Evolutionary conservation across 306 rosid species (phyloP), one percentile per base, ranked within the genome.

Genomic region (Prunus fruticosa): DNA sequence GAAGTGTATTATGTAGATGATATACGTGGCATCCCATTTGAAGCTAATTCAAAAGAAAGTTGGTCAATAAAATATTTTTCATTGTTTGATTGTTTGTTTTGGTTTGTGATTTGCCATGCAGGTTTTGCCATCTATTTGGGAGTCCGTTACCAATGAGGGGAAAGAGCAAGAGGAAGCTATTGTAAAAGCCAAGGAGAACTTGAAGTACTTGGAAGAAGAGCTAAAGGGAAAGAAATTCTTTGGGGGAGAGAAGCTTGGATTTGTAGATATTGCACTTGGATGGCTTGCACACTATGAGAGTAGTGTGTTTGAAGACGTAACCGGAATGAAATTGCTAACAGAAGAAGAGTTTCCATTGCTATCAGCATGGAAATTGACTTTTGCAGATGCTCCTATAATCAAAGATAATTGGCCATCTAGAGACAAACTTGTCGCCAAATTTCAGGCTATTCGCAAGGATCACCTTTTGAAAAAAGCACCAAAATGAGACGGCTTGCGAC

Each of bases 121-220:
- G 82, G 61, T 77, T 60, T 28, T 51, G 67, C 63, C 56, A 25
- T 38, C 72, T 0, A 4, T 82, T 22, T 43, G 27, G 68, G 43
- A 77, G 2, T 51, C 12, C 0, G 60, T 77, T 32, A 12, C 0
- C 20, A 77, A n/a, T 19, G 67, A 73, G 61, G 85, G 85, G 72
- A 67, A 77, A 45, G 72, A 72, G 34, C 82, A 82, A 78, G 85
- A 73, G 76, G 82, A 82, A 67, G 76, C 57, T 5, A 56, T 58
- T 25, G 70, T 34, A 43, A 45, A 28, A 43, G 72, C 73, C 27
- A 27, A 67, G 8, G 79, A 73, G 57, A 77, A 72, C 30, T 47
- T 77, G 75, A 78, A 67, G 78, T 62, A 11, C 18, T 28, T 82
- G 34, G 82, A 82, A 67, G 79, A 47, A 63, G 69, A 67, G 54